Evolutionary conservation across 176 grass and related monocot genomes (phyloP).

Genomic region (Pharus latifolius): DNA sequence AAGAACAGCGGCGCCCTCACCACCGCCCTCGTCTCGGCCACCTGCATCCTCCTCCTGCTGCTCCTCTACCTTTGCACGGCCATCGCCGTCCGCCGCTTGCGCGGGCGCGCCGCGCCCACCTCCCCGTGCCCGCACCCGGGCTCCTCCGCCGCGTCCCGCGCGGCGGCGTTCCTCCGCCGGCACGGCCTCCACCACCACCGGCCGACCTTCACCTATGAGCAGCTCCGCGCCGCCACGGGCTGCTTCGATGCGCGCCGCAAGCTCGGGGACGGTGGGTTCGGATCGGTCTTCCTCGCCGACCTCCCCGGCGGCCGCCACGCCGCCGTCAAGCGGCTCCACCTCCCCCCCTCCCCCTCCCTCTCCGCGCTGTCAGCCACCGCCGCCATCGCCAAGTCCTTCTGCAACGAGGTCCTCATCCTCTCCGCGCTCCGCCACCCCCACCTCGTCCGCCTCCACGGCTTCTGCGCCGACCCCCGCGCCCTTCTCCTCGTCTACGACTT

Average conservation of each 20-base stretch:
- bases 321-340: conserved; percentile 82
- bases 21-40: conserved; percentile 18
- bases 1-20: conserved; percentile 14
- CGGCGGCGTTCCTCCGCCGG: conserved; percentile 52
- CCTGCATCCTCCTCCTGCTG: conserved; percentile 35
- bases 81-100: conserved; percentile 32
- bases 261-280: conserved; percentile 83
- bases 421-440: conserved; percentile 80
- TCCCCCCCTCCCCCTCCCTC: conserved; percentile 43
- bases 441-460: conserved; percentile 87
- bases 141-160: conserved; percentile 35
- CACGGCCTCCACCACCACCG: conserved; percentile 48
- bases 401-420: conserved; percentile 93
- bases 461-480: conserved; percentile 80
- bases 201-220: conserved; percentile 71
- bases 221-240: conserved; percentile 57
- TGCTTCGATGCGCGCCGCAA: conserved; percentile 59
- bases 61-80: conserved; percentile 54
- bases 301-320: conserved; percentile 41
- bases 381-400: conserved; percentile 70
- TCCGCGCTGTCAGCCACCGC: conserved; percentile 38
- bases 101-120: conserved; percentile 6
- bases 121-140: background rate
- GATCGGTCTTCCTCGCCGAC: conserved; percentile 60
- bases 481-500: conserved; percentile 93